Conservation (phyloP, 495 filamentous ascomycete genomes). For the Pseudoneurospora amorphoporcata region DNA sequence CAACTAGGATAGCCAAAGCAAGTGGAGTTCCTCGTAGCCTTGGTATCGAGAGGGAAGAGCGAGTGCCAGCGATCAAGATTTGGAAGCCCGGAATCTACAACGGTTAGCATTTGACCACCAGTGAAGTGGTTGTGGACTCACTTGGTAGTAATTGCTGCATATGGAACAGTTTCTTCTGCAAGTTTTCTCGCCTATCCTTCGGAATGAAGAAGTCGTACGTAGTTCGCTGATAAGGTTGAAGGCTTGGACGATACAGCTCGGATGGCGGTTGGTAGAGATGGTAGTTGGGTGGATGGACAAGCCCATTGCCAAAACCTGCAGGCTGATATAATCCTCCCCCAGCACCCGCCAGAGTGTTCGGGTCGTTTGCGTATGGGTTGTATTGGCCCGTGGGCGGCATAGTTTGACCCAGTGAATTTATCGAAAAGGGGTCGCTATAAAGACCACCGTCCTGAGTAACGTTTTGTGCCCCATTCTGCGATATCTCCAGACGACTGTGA, state of each 20-base stretch:
- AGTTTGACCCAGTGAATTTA: constrained; percentile 42
- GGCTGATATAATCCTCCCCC: constrained; percentile 42
- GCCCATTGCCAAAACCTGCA: constrained; percentile 32
- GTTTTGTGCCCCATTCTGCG: constrained; percentile 11
- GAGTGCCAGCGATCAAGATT: constrained; percentile 81
- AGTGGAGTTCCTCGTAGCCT: constrained; percentile 55
- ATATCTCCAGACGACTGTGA: neutral
- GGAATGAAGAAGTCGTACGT: constrained; percentile 87
- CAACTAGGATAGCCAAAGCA: constrained; percentile 81
- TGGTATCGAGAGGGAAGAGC: constrained; percentile 80
- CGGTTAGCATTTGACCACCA: neutral
- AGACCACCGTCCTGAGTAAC: constrained; percentile 12
- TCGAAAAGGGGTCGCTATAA: constrained; percentile 52
- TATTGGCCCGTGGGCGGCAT: constrained; percentile 40
- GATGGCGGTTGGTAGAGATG: constrained; percentile 77
- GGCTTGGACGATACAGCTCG: constrained; percentile 68
- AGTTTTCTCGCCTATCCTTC: constrained; percentile 70
- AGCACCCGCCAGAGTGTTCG: constrained; percentile 33
- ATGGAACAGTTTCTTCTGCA: constrained; percentile 82
- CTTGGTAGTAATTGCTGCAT: constrained; percentile 75
- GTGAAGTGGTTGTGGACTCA: constrained; percentile 27
- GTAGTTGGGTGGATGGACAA: constrained; percentile 73
- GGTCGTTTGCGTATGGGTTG: constrained; percentile 60
- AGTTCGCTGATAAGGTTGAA: constrained; percentile 70
- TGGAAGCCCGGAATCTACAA: constrained; percentile 51